Base-by-base conservation (phyloP, 2,329 filamentous ascomycete genomes). In the Trichoderma asperellum region DNA sequence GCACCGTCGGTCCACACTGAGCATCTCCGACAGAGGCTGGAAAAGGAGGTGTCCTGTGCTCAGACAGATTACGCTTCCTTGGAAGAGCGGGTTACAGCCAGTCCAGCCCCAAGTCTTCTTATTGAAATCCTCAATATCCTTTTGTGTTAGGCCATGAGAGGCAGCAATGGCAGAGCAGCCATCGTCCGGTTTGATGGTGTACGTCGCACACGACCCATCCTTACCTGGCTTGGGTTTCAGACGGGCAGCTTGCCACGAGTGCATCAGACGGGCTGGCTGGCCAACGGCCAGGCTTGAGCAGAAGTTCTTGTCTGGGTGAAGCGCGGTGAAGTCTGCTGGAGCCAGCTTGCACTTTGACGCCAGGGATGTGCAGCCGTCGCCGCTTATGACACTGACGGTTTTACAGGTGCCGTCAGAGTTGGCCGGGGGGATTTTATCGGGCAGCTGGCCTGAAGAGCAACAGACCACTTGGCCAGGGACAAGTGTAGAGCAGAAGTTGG, bases 1-100 rank as follows among this genome's bases (percentile, higher is more conserved):
- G 78, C 0, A 80, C 77, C 56, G 80, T 77, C 1, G 85, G 85
- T 0, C 85, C 85, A 72, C 85, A 80, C 4, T 73, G 68, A 5
- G 77, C 76, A 49, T 75, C 74, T 12, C 70, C 29, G 8, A 76
- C 40, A 1, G 72, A 74, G 65, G 3, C 61, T 35, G 63, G 71
- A 61, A 59, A 72, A 76, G 79, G 77, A 1, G 79, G 74, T 0
- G 65, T 60, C 0, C 78, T 0, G 67, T 71, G 72, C 76, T 77
- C 6, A 81, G 68, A 43, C 79, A 79, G 1, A 80, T 77, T 69
- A 68, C 5, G 68, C 68, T n/a, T 71, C 71, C 0, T 70, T 10
- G 21, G 64, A 71, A 16, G 16, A 79, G 71, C 4, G 58, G 40
- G 16, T 71, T 68, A 52, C 80, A 82, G 16, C 79, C 79, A 7